phyloP scores from a whole-genome alignment of 192 early-diverging fungal genomes.

The Chytriomyces hyalinus region DNA sequence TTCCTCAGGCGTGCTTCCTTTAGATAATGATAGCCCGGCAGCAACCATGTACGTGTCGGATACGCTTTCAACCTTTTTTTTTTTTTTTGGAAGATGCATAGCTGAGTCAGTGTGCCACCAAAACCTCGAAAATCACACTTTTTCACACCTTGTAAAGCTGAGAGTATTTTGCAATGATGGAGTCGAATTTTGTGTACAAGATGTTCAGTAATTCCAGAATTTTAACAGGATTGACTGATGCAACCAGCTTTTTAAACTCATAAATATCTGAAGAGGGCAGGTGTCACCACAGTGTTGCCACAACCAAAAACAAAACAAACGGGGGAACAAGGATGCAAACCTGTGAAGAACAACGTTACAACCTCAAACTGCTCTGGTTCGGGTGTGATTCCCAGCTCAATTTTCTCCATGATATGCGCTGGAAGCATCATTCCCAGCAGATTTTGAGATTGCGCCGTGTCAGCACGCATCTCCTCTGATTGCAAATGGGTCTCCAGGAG shows the following conservation, averaged over 20 bases:
- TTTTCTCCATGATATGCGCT: constrained; percentile 34
- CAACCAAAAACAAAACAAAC: not conserved
- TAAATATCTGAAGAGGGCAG: constrained; percentile 9
- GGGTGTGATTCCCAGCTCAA: constrained; percentile 28
- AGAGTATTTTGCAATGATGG: constrained; percentile 17
- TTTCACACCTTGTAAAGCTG: constrained; percentile 30
- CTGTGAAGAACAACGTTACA: constrained; percentile 35
- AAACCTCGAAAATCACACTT: not conserved
- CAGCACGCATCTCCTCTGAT: constrained; percentile 31
- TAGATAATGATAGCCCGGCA: constrained; percentile 17
- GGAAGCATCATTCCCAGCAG: constrained; percentile 31
- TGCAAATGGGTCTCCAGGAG: constrained; percentile 30
- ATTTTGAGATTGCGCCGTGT: constrained; percentile 20
- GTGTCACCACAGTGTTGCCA: not conserved
- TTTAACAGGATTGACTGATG: constrained; percentile 9
- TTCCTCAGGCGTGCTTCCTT: constrained; percentile 1
- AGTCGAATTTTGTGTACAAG: constrained; percentile 32
- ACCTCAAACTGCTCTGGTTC: constrained; percentile 20
- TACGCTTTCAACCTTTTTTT: constrained; percentile 19
- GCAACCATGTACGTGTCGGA: constrained; percentile 39
- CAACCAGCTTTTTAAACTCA: constrained; percentile 18
- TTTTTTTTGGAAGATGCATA: not conserved
- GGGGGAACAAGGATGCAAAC: not conserved
- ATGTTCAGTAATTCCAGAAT: constrained; percentile 32
- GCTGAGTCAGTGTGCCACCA: not conserved